Conservation (phyloP, 1,139 yeast species). For the Eremothecium cymbalariae region DNA sequence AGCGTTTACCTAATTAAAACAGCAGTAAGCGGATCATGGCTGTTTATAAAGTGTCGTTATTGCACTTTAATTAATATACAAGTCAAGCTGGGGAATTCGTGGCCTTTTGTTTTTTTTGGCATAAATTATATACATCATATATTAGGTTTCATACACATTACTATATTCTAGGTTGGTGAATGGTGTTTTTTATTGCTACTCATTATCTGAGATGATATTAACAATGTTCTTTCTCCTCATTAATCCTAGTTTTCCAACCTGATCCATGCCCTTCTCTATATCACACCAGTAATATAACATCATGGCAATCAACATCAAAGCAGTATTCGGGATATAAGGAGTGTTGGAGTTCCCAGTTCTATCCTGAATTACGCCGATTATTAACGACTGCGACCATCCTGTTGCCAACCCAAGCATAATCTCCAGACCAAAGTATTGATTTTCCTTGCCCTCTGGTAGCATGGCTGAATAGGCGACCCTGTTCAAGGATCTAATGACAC, state of each 20-base stretch:
- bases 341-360: slow-evolving; percentile 36
- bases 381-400: slow-evolving; percentile 40
- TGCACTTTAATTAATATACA: too few species aligned
- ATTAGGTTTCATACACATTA: slow-evolving; percentile 1
- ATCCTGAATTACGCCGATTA: slow-evolving; percentile 39
- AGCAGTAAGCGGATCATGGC: too few species aligned
- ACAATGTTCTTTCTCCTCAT: neutral
- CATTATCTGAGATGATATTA: neutral
- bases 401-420: slow-evolving; percentile 39
- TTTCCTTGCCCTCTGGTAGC: slow-evolving; percentile 40
- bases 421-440: slow-evolving; percentile 41
- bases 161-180: neutral
- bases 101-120: neutral
- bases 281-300: slow-evolving; percentile 32
- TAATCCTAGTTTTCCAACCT: slow-evolving; percentile 11
- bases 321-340: slow-evolving; percentile 38
- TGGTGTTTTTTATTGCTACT: neutral
- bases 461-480: slow-evolving; percentile 37
- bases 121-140: neutral
- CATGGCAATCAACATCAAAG: slow-evolving; percentile 31
- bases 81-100: too few species aligned
- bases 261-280: slow-evolving; percentile 33
- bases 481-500: slow-evolving; percentile 37
- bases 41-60: too few species aligned
- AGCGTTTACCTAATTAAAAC: too few species aligned